A percentile compares a stretch with the other conserved stretches of the same genome.
phyloP scores from a whole-genome alignment of 2,329 filamentous ascomycete genomes.

The Ceratocystis cubensis region DNA sequence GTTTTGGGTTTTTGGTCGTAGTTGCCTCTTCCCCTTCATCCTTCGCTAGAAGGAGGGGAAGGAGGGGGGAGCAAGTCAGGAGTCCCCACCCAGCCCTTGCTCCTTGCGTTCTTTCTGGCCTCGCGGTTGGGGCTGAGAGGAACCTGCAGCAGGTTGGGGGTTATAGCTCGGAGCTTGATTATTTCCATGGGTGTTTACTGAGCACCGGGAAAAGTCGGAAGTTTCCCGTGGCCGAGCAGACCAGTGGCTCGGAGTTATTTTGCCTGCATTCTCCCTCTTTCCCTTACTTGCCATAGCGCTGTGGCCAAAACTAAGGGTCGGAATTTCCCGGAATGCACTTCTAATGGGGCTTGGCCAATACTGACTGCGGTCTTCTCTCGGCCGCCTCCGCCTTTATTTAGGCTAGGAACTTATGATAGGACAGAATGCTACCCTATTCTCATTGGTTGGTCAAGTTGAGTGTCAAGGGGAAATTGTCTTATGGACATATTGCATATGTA shows the following conservation, averaged over 20 bases:
- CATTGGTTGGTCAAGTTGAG: neutral
- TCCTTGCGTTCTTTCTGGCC: neutral
- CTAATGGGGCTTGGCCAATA: neutral
- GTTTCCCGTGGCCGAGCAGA: neutral
- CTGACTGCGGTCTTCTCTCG: neutral
- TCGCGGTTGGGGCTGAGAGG: slow-evolving; percentile 9
- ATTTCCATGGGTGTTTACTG: neutral
- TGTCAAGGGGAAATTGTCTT: neutral
- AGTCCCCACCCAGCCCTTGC: slow-evolving; percentile 4
- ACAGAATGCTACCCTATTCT: neutral
- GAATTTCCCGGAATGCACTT: neutral
- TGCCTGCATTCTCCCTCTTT: neutral
- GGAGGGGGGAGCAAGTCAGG: neutral
- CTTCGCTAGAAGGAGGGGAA: neutral
- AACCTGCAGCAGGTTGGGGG: neutral
- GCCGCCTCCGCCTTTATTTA: neutral
- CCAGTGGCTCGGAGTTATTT: neutral
- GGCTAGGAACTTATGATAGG: slow-evolving; percentile 1
- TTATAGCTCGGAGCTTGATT: neutral
- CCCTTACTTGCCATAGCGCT: neutral
- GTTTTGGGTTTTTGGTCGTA: neutral
- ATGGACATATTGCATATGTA: neutral
- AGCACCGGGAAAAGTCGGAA: neutral
- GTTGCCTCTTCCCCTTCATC: slow-evolving; percentile 3
- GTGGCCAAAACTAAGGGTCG: neutral